phyloP scores from a whole-genome alignment of 2,329 filamentous ascomycete genomes.

The Raffaelea ambrosiae region DNA sequence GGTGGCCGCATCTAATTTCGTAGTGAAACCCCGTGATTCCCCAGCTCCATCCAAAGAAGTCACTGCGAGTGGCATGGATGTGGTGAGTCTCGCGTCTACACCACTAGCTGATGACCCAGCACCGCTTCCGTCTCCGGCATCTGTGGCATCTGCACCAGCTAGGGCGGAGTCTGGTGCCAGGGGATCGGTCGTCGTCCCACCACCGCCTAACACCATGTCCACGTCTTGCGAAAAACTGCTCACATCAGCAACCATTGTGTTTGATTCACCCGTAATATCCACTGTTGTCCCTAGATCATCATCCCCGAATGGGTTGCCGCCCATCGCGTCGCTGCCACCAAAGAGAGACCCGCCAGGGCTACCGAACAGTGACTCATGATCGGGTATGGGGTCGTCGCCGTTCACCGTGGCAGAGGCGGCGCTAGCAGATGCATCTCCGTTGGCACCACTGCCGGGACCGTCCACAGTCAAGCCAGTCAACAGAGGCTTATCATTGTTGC shows the following conservation, averaged over 20 bases:
- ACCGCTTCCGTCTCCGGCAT: too few relatives aligned
- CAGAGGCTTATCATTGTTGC: constrained; percentile 60
- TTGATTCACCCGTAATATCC: constrained; percentile 37
- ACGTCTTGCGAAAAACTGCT: constrained; percentile 14
- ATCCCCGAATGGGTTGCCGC: constrained; percentile 59
- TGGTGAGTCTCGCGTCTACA: too few relatives aligned
- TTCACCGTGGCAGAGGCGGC: constrained; percentile 22
- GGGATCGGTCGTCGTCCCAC: constrained; percentile 24
- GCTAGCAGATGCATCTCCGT: constrained; percentile 20
- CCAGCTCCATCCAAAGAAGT: too few relatives aligned
- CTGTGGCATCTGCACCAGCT: not conserved
- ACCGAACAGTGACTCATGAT: constrained; percentile 75
- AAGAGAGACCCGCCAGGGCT: constrained; percentile 79
- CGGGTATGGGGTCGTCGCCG: constrained; percentile 36
- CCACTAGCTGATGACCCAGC: too few relatives aligned
- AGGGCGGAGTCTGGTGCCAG: not conserved
- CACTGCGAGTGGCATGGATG: too few relatives aligned
- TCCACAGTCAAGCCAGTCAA: constrained; percentile 43
- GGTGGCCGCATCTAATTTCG: too few relatives aligned
- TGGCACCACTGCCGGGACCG: constrained; percentile 24
- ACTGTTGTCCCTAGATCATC: constrained; percentile 59
- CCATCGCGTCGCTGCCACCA: constrained; percentile 59
- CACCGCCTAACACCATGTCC: constrained; percentile 30
- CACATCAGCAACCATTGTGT: constrained; percentile 17
- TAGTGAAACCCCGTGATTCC: too few relatives aligned